Percentiles rank a stretch among this genome's conserved stretches.
Evolutionary conservation across 2,329 filamentous ascomycete species (phyloP).

Genomic region (Ascochyta fabae): DNA sequence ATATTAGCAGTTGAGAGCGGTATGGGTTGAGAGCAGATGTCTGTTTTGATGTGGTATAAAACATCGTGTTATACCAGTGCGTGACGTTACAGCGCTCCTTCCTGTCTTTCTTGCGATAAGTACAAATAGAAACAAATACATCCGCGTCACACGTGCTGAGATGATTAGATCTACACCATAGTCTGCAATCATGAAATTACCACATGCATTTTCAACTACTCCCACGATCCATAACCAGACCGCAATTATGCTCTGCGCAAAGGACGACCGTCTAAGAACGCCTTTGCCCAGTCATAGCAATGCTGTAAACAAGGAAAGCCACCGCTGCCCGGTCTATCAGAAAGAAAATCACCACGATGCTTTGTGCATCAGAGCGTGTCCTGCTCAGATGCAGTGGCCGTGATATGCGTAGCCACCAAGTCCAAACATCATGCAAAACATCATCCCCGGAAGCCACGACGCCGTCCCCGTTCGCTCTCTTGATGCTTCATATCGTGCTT

Average conservation of each 20-base stretch:
- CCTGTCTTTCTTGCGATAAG: too few relatives aligned
- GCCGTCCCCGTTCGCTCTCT: constrained; percentile 4
- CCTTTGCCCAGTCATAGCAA: constrained; percentile 19
- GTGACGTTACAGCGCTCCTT: too few relatives aligned
- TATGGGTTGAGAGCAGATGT: too few relatives aligned
- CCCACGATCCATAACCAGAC: constrained; percentile 5
- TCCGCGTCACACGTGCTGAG: neutral
- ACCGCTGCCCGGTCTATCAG: constrained; percentile 9
- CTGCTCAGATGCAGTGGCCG: constrained; percentile 1
- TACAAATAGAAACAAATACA: neutral
- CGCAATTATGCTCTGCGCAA: constrained; percentile 12
- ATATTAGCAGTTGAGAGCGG: too few relatives aligned
- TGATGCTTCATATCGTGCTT: constrained; percentile 14
- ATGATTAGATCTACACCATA: neutral
- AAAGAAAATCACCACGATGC: constrained; percentile 2
- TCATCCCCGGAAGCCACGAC: constrained; percentile 18
- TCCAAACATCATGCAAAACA: constrained; percentile 13
- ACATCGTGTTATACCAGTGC: too few relatives aligned
- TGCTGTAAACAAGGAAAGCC: constrained; percentile 18
- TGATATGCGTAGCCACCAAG: constrained; percentile 10
- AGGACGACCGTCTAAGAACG: constrained; percentile 19
- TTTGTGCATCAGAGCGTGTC: neutral
- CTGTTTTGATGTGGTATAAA: too few relatives aligned
- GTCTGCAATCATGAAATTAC: constrained; percentile 6
- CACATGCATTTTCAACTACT: constrained; percentile 17